A percentile compares a stretch with the other conserved stretches of the same genome.
These are phyloP conservation scores for Pezicula rhizophila DNA, from an alignment of 2,329 filamentous ascomycete genomes.

Conservation along the genomic window DNA sequence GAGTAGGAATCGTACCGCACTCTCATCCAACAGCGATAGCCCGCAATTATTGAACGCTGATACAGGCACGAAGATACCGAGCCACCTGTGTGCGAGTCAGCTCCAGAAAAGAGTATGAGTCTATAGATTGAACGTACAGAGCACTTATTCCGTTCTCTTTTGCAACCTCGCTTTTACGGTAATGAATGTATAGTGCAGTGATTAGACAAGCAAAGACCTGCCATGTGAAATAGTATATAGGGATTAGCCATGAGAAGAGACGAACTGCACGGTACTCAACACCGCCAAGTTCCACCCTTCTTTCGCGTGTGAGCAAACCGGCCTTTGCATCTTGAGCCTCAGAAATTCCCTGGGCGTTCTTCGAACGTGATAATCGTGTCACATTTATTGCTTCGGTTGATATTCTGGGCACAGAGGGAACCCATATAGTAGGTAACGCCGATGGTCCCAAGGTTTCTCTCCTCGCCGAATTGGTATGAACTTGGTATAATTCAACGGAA, in stretches of 20 bases:
- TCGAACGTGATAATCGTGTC: no score
- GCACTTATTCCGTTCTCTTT: conserved; percentile 49
- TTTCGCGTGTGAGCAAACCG: conserved; percentile 42
- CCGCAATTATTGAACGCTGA: conserved; percentile 66
- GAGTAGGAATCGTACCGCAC: conserved; percentile 37
- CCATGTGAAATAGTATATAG: conserved; percentile 51
- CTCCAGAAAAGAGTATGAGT: no score
- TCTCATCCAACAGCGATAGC: conserved; percentile 59
- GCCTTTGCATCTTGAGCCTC: conserved; percentile 37
- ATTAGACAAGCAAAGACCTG: conserved; percentile 50
- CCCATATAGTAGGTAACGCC: no score
- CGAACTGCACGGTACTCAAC: conserved; percentile 58
- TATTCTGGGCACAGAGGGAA: no score
- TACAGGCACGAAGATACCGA: conserved; percentile 57
- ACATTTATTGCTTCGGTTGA: no score
- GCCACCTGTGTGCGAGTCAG: conserved; percentile 35
- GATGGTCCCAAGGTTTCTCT: no score
- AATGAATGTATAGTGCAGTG: conserved; percentile 52
- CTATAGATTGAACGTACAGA: conserved; percentile 30
- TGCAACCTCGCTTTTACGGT: conserved; percentile 40
- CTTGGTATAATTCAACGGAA: conserved; percentile 9
- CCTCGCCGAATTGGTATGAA: no score
- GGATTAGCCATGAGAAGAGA: conserved; percentile 51
- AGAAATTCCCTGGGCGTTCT: no score
- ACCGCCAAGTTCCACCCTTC: conserved; percentile 51